Base-by-base conservation (phyloP, 345 rosid genomes). In the Heritiera fomes region DNA sequence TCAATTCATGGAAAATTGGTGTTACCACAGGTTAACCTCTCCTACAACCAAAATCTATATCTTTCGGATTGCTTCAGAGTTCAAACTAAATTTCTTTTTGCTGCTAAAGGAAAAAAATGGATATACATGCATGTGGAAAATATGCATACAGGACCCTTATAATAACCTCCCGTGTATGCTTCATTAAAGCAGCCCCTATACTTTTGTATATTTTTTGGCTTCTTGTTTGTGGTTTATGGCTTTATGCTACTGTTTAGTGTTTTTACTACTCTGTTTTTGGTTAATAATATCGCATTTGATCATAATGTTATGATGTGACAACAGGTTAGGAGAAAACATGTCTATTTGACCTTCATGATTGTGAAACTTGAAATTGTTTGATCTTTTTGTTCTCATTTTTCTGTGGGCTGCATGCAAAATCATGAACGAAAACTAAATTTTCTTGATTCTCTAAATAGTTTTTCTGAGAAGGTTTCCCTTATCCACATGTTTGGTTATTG, bases 1-100 rank as follows among this genome's bases (percentile, higher is more conserved):
- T 15, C 98, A 94, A 66, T 94, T 94, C 83, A 94, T 95, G 98
- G 97, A 94, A 87, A 94, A 94, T 75, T 94, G 98, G 98, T 94
- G 98, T 85, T 94, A 93, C 87, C 98, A 93, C 81, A 91, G 95
- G 98, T 94, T 78, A 69, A 32, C 23, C 28, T 82, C 40, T 53
- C 55, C 49, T 12, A 15, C 58, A 15, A 23, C 55, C 50, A 50
- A 75, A 30, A 46, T 43, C 62, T 34, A 4, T 23, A 12, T 50
- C 20, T 23, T 63, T 64, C 41, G 14, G 46, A 78, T 56, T 69
- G 67, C 69, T 75, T 76, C 28, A 40, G 41, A 45, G 2, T 56
- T 78, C n/a, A 47, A 32, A 53, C 1, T 56, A 5, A 14, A 17
- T 52, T 8, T 52, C 46, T 17, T 72, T 32, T 77, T 62, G 41